phyloP scores from a whole-genome alignment of 257 asterid genomes.

The Solanum rostratum region DNA sequence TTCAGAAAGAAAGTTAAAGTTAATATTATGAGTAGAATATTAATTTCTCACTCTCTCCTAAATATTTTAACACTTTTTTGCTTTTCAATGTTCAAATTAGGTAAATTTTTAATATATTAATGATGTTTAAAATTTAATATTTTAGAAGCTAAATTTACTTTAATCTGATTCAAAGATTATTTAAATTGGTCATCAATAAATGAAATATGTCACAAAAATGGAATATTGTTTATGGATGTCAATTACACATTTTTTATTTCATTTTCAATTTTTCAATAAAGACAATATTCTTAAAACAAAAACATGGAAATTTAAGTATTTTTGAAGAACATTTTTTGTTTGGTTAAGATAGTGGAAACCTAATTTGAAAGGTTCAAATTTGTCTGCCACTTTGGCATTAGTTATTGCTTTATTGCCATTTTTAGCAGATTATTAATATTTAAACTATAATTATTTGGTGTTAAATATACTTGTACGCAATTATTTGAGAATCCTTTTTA shows the following conservation, averaged over 20 bases:
- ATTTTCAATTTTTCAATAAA: not conserved
- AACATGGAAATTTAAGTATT: not conserved
- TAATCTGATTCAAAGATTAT: not conserved
- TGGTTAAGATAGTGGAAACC: slow-evolving; percentile 3
- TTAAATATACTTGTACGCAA: not conserved
- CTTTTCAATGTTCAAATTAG: not conserved
- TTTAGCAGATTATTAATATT: not conserved
- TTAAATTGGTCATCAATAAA: not conserved
- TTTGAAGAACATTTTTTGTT: not conserved
- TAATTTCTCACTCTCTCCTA: not conserved
- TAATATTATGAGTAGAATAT: not conserved
- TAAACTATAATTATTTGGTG: not conserved
- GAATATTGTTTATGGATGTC: not conserved
- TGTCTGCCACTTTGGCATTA: slow-evolving; percentile 4
- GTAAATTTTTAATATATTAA: not conserved
- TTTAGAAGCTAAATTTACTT: not conserved
- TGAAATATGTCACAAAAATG: not conserved
- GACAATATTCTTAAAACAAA: not conserved
- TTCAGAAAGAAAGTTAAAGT: not conserved
- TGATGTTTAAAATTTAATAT: not conserved
- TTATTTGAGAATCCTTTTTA: slow-evolving; percentile 1
- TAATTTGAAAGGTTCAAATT: not conserved
- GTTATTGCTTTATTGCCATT: not conserved
- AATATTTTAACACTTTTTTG: not conserved
- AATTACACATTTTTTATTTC: not conserved